Evolutionary conservation across 1,284 basidiomycete genomes (phyloP).

Genomic region (Ceratobasidium theobromae): DNA sequence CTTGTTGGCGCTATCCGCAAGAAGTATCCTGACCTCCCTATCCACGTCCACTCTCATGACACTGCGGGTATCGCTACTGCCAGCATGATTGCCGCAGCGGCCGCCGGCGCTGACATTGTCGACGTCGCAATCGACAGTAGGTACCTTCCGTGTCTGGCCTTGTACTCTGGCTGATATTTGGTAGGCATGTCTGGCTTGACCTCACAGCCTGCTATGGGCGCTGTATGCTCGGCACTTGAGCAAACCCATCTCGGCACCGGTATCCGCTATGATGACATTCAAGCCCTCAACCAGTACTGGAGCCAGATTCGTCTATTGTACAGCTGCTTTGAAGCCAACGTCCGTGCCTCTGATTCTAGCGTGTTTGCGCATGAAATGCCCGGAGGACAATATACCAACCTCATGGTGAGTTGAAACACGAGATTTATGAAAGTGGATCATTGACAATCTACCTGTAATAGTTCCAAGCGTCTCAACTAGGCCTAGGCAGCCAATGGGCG

Average conservation of each 20-base stretch:
- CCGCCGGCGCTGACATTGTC: slow-evolving; percentile 96
- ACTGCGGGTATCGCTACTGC: slow-evolving; percentile 98
- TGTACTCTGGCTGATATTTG: neutral
- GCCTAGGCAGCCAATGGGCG: slow-evolving; percentile 97
- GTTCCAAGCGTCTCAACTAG: slow-evolving; percentile 99
- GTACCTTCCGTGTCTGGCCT: slow-evolving; percentile 41
- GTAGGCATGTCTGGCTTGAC: slow-evolving; percentile 96
- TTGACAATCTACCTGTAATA: slow-evolving; percentile 43
- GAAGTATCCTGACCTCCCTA: slow-evolving; percentile 96
- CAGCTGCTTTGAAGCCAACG: slow-evolving; percentile 97
- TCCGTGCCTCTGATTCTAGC: slow-evolving; percentile 93
- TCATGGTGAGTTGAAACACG: slow-evolving; percentile 62
- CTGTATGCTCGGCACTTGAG: slow-evolving; percentile 90
- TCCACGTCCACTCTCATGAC: slow-evolving; percentile 99
- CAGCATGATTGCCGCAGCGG: slow-evolving; percentile 93
- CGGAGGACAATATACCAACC: slow-evolving; percentile 94
- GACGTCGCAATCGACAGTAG: slow-evolving; percentile 97
- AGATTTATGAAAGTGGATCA: neutral
- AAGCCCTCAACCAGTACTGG: slow-evolving; percentile 98
- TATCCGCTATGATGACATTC: slow-evolving; percentile 96
- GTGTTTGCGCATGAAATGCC: slow-evolving; percentile 99
- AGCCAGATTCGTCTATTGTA: slow-evolving; percentile 96
- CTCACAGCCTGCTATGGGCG: slow-evolving; percentile 99
- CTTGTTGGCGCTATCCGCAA: slow-evolving; percentile 93
- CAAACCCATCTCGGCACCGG: slow-evolving; percentile 95